Conservation (phyloP, 306 rosid species). For the Cucurbita maxima region DNA sequence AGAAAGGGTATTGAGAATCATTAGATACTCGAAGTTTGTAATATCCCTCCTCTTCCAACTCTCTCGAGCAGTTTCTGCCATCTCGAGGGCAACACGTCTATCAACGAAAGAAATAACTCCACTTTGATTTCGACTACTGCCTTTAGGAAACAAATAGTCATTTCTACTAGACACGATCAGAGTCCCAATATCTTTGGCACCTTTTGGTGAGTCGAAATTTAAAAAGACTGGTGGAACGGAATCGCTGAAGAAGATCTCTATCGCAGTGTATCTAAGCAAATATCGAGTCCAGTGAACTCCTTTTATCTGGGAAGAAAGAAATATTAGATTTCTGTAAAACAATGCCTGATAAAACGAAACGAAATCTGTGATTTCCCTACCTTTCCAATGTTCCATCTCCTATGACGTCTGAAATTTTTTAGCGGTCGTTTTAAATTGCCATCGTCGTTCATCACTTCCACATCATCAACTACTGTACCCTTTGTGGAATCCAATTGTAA, state of each 20-base stretch:
- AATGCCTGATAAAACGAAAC: neutral
- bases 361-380: conserved; percentile 22
- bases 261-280: conserved; percentile 85
- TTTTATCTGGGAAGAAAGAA: conserved; percentile 38
- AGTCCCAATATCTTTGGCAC: conserved; percentile 80
- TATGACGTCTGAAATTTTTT: conserved; percentile 73
- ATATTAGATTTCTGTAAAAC: neutral
- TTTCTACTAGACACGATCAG: conserved; percentile 76
- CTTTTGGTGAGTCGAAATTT: conserved; percentile 69
- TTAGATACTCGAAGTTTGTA: conserved; percentile 84
- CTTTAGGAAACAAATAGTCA: conserved; percentile 71
- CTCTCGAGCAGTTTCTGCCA: conserved; percentile 85
- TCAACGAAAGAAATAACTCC: conserved; percentile 80
- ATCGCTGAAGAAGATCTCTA: conserved; percentile 79
- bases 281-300: conserved; percentile 90
- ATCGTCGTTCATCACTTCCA: conserved; percentile 42
- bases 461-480: conserved; percentile 25
- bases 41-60: conserved; percentile 95
- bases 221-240: conserved; percentile 83
- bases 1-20: conserved; percentile 85
- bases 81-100: conserved; percentile 68
- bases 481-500: conserved; percentile 50
- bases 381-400: conserved; percentile 92
- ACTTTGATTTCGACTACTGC: conserved; percentile 63
- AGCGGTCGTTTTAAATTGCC: conserved; percentile 29